Evolutionary conservation across 2,329 filamentous ascomycete genomes (phyloP).

Genomic region (Aureobasidium sp.): DNA sequence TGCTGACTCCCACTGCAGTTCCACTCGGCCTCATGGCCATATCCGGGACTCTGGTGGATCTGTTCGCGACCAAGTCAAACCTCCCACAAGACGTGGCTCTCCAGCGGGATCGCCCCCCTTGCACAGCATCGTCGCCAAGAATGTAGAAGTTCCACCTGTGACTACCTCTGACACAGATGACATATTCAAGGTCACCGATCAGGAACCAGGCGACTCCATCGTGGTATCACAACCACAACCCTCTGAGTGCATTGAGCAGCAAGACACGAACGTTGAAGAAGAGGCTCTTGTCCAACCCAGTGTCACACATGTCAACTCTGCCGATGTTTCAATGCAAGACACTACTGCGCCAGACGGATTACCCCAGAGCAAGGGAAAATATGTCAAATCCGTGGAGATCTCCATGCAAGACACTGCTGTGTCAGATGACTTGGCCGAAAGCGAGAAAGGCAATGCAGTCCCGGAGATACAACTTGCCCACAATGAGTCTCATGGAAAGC

Average conservation of each 20-base stretch:
- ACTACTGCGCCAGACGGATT: too few relatives aligned
- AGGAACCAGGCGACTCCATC: too few relatives aligned
- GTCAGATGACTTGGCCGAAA: neutral
- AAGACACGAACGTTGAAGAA: neutral
- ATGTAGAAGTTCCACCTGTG: neutral
- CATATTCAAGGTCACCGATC: neutral
- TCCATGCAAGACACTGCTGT: neutral
- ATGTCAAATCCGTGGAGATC: neutral
- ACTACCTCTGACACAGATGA: neutral
- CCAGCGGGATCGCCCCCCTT: neutral
- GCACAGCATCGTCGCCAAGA: neutral
- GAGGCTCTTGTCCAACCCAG: neutral
- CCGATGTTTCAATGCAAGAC: neutral
- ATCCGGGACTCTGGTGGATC: neutral
- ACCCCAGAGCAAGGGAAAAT: too few relatives aligned
- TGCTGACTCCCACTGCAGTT: neutral
- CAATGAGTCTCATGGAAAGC: neutral
- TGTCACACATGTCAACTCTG: neutral
- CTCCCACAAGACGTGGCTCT: neutral
- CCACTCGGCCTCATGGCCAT: neutral
- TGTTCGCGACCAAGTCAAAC: neutral
- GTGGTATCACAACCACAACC: too few relatives aligned
- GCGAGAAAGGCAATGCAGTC: neutral
- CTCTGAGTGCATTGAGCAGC: neutral
- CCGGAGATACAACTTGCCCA: neutral